Conservation (phyloP, 2,329 filamentous ascomycete genomes). For the Neopestalotiopsis rosae region DNA sequence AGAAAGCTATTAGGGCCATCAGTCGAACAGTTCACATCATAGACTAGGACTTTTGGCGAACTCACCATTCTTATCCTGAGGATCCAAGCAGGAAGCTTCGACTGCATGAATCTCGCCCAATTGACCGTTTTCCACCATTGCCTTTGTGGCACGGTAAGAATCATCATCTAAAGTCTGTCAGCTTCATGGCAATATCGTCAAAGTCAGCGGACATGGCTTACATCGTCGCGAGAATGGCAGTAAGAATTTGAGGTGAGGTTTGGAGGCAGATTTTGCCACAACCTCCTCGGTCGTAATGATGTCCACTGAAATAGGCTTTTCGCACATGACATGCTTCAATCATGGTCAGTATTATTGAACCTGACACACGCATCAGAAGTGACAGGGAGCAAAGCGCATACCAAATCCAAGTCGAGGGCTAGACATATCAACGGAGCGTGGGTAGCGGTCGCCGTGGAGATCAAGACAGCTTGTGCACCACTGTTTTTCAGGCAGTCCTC, state of each 20-base stretch:
- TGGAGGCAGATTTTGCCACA: conserved; percentile 12
- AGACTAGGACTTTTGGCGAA: no score
- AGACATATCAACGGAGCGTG: conserved; percentile 8
- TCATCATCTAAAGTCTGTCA: conserved; percentile 5
- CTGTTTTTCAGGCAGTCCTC: conserved; percentile 7
- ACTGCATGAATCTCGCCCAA: conserved; percentile 12
- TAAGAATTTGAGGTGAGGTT: conserved; percentile 15
- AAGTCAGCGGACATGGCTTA: neutral
- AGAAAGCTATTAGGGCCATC: neutral
- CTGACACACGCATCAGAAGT: no score
- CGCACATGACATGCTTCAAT: conserved; percentile 13
- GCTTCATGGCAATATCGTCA: neutral
- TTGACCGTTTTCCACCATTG: conserved; percentile 8
- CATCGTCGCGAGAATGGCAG: conserved; percentile 12
- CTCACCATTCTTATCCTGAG: conserved; percentile 13
- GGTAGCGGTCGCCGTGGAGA: conserved; percentile 3
- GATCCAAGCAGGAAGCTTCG: conserved; percentile 7
- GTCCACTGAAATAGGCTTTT: conserved; percentile 14
- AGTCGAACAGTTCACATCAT: neutral
- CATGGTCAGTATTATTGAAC: neutral
- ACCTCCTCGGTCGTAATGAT: conserved; percentile 14
- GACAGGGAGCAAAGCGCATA: neutral
- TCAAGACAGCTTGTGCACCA: conserved; percentile 11
- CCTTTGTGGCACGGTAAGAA: conserved; percentile 14
- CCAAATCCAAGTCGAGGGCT: conserved; percentile 14